These are phyloP conservation scores for Carex arenaria DNA, from an alignment of 202 grass and related monocot species.

Conservation along the genomic window DNA sequence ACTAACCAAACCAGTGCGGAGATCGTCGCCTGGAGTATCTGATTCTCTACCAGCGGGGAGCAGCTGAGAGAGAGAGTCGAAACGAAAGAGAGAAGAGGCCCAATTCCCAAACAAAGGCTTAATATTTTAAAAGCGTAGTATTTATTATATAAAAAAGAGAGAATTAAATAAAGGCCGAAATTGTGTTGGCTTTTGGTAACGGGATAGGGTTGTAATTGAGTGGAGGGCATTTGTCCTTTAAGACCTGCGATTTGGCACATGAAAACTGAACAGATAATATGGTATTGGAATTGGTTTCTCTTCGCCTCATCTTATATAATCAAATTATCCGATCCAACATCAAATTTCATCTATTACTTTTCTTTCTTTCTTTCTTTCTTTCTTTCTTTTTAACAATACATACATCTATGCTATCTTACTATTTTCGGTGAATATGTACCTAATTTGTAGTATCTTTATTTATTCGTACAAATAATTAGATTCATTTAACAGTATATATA, in stretches of 20 bases:
- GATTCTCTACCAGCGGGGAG: background rate
- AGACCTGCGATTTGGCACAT: background rate
- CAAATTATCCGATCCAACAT: conserved; percentile 5
- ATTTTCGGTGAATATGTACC: too few species aligned
- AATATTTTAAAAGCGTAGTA: background rate
- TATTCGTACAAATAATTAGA: too few species aligned
- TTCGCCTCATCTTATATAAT: background rate
- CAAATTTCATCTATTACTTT: too few species aligned
- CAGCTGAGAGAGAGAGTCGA: background rate
- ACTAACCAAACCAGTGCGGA: conserved; percentile 10
- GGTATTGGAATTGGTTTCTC: conserved; percentile 2
- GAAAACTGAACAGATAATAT: background rate
- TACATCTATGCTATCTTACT: too few species aligned
- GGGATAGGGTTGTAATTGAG: conserved; percentile 66
- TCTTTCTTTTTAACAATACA: too few species aligned
- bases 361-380: too few species aligned
- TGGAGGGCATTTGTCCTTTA: conserved; percentile 55
- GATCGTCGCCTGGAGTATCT: background rate
- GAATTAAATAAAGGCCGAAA: background rate
- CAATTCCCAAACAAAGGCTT: background rate
- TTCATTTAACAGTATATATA: too few species aligned
- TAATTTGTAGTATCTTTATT: too few species aligned
- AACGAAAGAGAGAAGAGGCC: background rate
- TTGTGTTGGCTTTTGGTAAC: conserved; percentile 36
- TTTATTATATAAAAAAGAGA: conserved; percentile 26